phyloP scores from a whole-genome alignment of 2,329 filamentous ascomycete genomes.

The Colletotrichum tropicale region DNA sequence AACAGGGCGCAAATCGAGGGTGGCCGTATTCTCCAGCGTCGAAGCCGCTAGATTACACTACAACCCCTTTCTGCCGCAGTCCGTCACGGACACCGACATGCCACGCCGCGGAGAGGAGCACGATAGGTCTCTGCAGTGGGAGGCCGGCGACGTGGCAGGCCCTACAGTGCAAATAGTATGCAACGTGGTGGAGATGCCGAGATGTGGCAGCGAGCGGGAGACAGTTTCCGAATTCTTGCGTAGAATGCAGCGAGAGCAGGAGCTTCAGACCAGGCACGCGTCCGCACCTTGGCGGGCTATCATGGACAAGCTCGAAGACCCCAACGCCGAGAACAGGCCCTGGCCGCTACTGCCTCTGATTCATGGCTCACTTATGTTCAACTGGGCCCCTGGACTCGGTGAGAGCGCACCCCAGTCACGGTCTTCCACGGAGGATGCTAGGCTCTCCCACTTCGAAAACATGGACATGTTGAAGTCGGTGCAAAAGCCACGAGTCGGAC shows the following conservation, averaged over 20 bases:
- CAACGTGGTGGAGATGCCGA: neutral
- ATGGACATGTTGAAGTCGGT: neutral
- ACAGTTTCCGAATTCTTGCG: neutral
- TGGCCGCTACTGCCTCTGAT: neutral
- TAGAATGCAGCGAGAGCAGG: neutral
- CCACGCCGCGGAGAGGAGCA: neutral
- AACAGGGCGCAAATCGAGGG: neutral
- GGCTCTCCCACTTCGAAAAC: neutral
- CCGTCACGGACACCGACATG: neutral
- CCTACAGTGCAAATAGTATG: neutral
- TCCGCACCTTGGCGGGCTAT: neutral
- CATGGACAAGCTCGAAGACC: neutral
- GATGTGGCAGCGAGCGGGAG: neutral
- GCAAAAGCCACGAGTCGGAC: neutral
- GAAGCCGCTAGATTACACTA: neutral
- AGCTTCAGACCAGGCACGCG: neutral
- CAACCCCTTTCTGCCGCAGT: neutral
- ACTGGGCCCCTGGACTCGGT: neutral
- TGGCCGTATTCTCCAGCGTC: neutral
- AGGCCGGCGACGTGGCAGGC: neutral
- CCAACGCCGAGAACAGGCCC: neutral
- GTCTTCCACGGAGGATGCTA: neutral
- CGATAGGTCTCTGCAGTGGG: neutral
- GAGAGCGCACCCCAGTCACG: neutral
- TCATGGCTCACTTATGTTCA: neutral